Base-by-base conservation (phyloP, 257 asterid species). In the Nicotiana otophora region DNA sequence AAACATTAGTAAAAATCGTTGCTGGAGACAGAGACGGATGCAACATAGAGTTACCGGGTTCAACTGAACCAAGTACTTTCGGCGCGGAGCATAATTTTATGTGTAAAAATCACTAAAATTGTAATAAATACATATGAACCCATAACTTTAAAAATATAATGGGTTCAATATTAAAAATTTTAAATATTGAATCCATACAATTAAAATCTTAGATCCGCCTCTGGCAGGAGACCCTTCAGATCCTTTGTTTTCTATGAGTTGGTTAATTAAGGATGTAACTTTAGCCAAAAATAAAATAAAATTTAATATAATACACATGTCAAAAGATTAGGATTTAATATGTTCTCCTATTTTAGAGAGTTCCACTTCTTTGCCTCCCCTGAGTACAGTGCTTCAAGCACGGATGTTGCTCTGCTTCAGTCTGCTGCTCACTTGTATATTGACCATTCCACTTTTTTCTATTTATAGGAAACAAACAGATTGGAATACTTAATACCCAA, bases 401-500 rank as follows among this genome's bases (percentile, higher is more conserved):
- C 6, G 63, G 23, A 23, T 23, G 26, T 23, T 23, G 26, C 26
- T 23, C 4, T 16, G 20, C 77, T 34, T 67, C 76, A 33, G 9
- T 42, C 30, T 26, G 30, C 58, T 8, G 10, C 39, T 36, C 26
- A 7, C n/a, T 2, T 16, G 19, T 31, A 16, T 54, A 10, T 68
- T 48, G 54, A 53, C n/a, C 28, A 58, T 78, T 58, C 34, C 57
- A 12, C 58, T 66, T 54, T 5, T 12, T 81, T 30, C 53, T 69
- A 1, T 81, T 46, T 30, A 20, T 84, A 85, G 88, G 88, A 85
- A 39, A 78, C 86, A 75, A 82, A 82, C 83, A 69, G 83, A 82
- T 51, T 85, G 86, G 88, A 85, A 54, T 85, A 82, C 76, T 82
- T 85, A 42, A 82, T 85, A 46, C 88, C 88, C 36, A 85, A 85